Percentiles rank a stretch among this genome's conserved stretches.
These are phyloP conservation scores for Aspergillus hancockii DNA, from an alignment of 495 filamentous ascomycete genomes.

Conservation along the genomic window DNA sequence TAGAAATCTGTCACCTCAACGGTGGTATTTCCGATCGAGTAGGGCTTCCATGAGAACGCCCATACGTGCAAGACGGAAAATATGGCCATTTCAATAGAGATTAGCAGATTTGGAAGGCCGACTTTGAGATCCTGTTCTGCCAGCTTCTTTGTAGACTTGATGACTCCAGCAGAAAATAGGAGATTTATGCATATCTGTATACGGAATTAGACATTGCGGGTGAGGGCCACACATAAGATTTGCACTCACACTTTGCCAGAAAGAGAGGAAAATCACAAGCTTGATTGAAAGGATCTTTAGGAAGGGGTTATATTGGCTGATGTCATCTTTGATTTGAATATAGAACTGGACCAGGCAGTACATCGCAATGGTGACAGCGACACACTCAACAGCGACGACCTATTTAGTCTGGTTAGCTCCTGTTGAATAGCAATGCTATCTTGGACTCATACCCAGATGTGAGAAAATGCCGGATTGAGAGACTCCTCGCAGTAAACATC, in stretches of 20 bases:
- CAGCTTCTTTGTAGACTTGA: slow-evolving; percentile 62
- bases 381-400: slow-evolving; percentile 68
- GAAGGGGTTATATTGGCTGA: slow-evolving; percentile 72
- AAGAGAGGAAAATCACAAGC: slow-evolving; percentile 91
- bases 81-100: slow-evolving; percentile 86
- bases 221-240: background rate
- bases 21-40: slow-evolving; percentile 42
- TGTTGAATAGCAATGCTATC: background rate
- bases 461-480: slow-evolving; percentile 73
- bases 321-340: slow-evolving; percentile 65
- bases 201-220: slow-evolving; percentile 3
- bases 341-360: slow-evolving; percentile 93
- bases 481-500: slow-evolving; percentile 78
- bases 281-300: slow-evolving; percentile 88
- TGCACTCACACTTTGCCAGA: slow-evolving; percentile 73
- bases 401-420: slow-evolving; percentile 31
- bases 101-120: slow-evolving; percentile 74
- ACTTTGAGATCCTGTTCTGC: slow-evolving; percentile 75
- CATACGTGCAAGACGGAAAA: slow-evolving; percentile 79
- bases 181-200: slow-evolving; percentile 65
- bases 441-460: slow-evolving; percentile 69
- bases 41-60: slow-evolving; percentile 78
- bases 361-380: slow-evolving; percentile 84
- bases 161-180: slow-evolving; percentile 60
- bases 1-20: slow-evolving; percentile 48